These are phyloP conservation scores for Royoungia palumana DNA, from an alignment of 768 basidiomycete genomes.

Conservation along the genomic window DNA sequence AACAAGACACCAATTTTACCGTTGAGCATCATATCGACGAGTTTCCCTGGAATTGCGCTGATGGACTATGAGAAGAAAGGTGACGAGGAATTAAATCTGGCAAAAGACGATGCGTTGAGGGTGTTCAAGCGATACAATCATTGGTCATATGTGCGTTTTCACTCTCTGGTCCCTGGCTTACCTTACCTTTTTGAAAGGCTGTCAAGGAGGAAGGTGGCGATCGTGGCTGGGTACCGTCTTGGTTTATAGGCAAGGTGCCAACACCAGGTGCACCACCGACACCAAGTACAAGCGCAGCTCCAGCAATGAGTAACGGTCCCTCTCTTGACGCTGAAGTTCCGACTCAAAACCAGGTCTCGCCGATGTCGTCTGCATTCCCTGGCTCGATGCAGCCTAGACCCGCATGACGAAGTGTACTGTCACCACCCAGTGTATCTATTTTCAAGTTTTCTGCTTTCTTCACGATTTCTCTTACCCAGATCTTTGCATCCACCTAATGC, in stretches of 20 bases:
- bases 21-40: constrained; percentile 90
- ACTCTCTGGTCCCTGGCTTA: not conserved
- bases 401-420: constrained; percentile 16
- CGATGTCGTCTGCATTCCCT: constrained; percentile 81
- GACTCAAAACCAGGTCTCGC: constrained; percentile 56
- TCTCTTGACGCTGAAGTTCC: constrained; percentile 39
- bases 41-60: constrained; percentile 92
- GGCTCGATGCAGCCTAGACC: constrained; percentile 30
- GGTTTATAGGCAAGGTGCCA: constrained; percentile 91
- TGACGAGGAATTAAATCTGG: constrained; percentile 85
- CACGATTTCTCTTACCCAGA: constrained; percentile 13
- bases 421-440: constrained; percentile 22
- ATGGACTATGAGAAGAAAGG: constrained; percentile 97
- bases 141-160: constrained; percentile 79
- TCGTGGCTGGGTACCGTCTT: constrained; percentile 96
- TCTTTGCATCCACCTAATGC: constrained; percentile 24
- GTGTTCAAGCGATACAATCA: constrained; percentile 99
- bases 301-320: constrained; percentile 26
- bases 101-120: constrained; percentile 82
- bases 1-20: constrained; percentile 81
- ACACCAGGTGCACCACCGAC: constrained; percentile 43
- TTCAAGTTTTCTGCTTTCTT: constrained; percentile 13
- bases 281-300: constrained; percentile 46
- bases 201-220: constrained; percentile 93
- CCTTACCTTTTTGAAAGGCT: constrained; percentile 49